phyloP scores from a whole-genome alignment of 1,139 yeast species.

The Meyerozyma guilliermondii region DNA sequence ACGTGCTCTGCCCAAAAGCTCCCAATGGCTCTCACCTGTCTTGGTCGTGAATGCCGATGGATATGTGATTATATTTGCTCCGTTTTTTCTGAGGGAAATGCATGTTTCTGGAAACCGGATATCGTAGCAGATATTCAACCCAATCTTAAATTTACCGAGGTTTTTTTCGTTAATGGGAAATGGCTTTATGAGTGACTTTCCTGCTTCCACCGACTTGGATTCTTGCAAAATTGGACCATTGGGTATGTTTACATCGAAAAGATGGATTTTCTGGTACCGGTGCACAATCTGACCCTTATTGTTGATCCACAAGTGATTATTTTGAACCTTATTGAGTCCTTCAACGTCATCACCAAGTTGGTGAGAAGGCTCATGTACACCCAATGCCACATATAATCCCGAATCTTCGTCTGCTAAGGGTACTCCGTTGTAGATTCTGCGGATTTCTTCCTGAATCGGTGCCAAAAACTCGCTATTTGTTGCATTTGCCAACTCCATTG shows the following conservation, averaged over 20 bases:
- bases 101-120: conserved; percentile 85
- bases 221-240: conserved; percentile 73
- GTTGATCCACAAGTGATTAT: conserved; percentile 68
- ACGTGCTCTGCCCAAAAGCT: conserved; percentile 66
- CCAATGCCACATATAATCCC: conserved; percentile 43
- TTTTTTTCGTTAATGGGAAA: conserved; percentile 24
- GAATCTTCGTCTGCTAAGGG: conserved; percentile 25
- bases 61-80: conserved; percentile 74
- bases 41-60: conserved; percentile 92
- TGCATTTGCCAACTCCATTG: conserved; percentile 50
- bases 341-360: conserved; percentile 13
- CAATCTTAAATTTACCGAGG: conserved; percentile 18
- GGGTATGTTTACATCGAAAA: conserved; percentile 82
- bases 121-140: conserved; percentile 81
- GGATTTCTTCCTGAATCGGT: conserved; percentile 45
- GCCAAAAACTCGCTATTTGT: conserved; percentile 48
- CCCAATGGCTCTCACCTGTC: conserved; percentile 94
- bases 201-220: conserved; percentile 79
- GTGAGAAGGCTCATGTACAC: conserved; percentile 73
- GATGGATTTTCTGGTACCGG: conserved; percentile 77
- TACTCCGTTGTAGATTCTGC: neutral
- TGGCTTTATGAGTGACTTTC: conserved; percentile 50
- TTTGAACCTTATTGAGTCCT: conserved; percentile 41
- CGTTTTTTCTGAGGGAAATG: conserved; percentile 54
- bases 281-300: conserved; percentile 58